Evolutionary conservation across 2,329 filamentous ascomycete genomes (phyloP).

Genomic region (Coleophoma eucalyptorum): DNA sequence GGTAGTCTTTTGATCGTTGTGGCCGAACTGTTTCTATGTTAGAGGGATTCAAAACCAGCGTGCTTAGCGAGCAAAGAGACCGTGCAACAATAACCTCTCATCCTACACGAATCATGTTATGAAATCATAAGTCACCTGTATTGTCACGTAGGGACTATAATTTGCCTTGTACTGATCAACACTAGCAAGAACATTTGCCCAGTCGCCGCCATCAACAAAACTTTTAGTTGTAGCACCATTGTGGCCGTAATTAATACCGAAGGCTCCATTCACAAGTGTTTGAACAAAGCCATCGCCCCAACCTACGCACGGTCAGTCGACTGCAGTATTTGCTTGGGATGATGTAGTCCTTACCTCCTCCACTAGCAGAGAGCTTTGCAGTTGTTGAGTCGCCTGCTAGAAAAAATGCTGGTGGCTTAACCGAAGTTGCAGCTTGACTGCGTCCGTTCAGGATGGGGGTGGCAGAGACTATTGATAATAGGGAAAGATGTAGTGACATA

Average conservation of each 20-base stretch:
- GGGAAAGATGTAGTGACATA: no score
- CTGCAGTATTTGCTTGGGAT: no score
- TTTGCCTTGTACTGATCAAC: slow-evolving; percentile 27
- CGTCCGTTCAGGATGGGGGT: no score
- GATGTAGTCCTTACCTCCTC: slow-evolving; percentile 8
- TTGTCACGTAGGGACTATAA: slow-evolving; percentile 42
- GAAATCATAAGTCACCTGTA: slow-evolving; percentile 31
- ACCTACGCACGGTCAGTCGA: no score
- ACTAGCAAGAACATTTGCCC: slow-evolving; percentile 35
- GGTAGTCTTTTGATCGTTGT: slow-evolving; percentile 46
- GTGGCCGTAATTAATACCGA: slow-evolving; percentile 43
- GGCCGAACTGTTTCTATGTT: slow-evolving; percentile 34
- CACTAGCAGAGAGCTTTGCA: slow-evolving; percentile 12
- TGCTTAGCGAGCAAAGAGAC: no score
- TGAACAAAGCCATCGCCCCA: slow-evolving; percentile 47
- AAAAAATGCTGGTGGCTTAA: slow-evolving; percentile 31
- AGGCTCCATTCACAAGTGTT: slow-evolving; percentile 38
- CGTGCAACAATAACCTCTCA: no score
- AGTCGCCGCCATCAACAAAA: slow-evolving; percentile 41
- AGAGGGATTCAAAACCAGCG: not conserved
- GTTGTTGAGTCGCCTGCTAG: slow-evolving; percentile 39
- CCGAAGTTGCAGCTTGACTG: no score
- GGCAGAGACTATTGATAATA: no score
- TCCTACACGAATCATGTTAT: not conserved
- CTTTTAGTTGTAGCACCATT: slow-evolving; percentile 42